These are phyloP conservation scores for Sporothrix euskadiensis DNA, from an alignment of 2,329 filamentous ascomycete genomes.

Conservation along the genomic window DNA sequence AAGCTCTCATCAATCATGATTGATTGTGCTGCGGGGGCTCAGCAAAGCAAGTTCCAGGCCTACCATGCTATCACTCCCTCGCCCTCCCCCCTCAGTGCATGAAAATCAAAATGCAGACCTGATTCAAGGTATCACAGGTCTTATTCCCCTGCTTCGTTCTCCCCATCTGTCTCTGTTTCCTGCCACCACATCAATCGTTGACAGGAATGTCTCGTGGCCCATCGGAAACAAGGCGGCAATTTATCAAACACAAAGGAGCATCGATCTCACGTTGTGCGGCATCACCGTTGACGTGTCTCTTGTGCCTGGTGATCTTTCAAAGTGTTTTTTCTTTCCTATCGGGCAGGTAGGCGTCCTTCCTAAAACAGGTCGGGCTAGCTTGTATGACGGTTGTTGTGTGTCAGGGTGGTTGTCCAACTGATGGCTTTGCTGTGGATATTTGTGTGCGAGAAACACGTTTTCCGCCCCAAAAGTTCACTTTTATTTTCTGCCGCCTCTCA, in stretches of 20 bases:
- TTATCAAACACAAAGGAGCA: neutral
- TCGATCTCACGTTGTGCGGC: neutral
- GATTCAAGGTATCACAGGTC: neutral
- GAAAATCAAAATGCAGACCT: neutral
- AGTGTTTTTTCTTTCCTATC: neutral
- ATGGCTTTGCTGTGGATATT: neutral
- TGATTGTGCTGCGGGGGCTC: neutral
- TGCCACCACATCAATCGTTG: neutral
- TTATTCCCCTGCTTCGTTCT: neutral
- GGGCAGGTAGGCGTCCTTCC: neutral
- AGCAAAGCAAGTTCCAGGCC: neutral
- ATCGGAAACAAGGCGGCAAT: neutral
- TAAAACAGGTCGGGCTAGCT: neutral
- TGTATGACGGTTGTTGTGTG: neutral
- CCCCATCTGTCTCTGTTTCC: neutral
- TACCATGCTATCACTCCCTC: neutral
- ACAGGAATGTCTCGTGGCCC: neutral
- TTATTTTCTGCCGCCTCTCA: neutral
- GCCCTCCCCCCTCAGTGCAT: neutral
- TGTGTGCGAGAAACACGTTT: neutral
- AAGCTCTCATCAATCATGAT: neutral
- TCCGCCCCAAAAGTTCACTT: neutral
- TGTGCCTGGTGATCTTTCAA: neutral
- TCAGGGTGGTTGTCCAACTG: neutral
- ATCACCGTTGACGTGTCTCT: constrained; percentile 6